phyloP scores from a whole-genome alignment of 148 eudicot species.

The Pouteria glomerata region DNA sequence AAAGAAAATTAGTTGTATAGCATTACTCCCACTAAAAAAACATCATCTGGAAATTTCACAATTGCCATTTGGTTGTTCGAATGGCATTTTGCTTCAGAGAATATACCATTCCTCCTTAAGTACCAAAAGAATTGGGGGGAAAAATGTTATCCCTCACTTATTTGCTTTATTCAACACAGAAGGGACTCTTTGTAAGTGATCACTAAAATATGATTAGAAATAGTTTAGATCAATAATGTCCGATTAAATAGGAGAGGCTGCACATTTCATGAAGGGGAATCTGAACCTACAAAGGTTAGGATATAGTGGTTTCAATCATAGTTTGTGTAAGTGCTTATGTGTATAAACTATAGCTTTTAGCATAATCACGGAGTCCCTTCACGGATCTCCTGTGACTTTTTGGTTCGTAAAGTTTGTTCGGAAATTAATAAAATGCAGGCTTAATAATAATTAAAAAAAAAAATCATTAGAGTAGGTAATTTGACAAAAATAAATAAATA shows the following conservation, averaged over 20 bases:
- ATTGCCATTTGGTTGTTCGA: too few relatives aligned
- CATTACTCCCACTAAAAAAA: too few relatives aligned
- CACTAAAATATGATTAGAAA: too few relatives aligned
- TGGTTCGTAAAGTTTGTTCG: neutral
- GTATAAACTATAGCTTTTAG: neutral
- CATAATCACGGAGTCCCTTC: neutral
- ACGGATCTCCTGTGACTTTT: slow-evolving; percentile 3
- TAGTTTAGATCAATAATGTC: too few relatives aligned
- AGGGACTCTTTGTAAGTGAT: too few relatives aligned
- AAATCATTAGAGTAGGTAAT: neutral
- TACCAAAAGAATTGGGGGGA: too few relatives aligned
- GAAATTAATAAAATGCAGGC: too few relatives aligned
- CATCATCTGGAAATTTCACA: too few relatives aligned
- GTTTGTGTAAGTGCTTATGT: neutral
- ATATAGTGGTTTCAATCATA: neutral
- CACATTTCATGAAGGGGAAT: neutral
- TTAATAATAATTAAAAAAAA: neutral
- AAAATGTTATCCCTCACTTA: too few relatives aligned
- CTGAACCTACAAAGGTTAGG: neutral
- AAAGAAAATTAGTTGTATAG: neutral
- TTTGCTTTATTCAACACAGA: too few relatives aligned
- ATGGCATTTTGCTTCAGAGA: too few relatives aligned
- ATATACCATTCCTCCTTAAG: too few relatives aligned
- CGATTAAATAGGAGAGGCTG: neutral
- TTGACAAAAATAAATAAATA: neutral